phyloP scores from a whole-genome alignment of 2,329 filamentous ascomycete species.

The Lecanicillium sp. region DNA sequence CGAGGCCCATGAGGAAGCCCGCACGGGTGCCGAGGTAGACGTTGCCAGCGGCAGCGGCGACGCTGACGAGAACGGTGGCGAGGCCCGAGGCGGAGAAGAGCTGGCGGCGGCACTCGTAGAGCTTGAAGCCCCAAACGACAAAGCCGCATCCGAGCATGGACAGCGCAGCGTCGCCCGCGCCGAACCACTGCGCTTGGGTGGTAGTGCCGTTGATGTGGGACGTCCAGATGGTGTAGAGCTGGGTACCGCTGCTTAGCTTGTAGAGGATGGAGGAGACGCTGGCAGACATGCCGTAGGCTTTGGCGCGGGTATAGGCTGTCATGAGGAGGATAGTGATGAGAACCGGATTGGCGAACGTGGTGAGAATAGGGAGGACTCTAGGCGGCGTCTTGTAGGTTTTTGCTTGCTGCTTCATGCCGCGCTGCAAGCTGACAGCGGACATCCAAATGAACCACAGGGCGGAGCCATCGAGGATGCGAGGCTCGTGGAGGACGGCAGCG shows the following conservation, averaged over 20 bases:
- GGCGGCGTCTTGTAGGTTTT: not conserved
- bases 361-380: slow-evolving; percentile 19
- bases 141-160: slow-evolving; percentile 46
- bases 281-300: slow-evolving; percentile 26
- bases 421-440: slow-evolving; percentile 33
- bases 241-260: slow-evolving; percentile 29
- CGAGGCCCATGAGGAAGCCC: slow-evolving; percentile 32
- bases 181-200: slow-evolving; percentile 28
- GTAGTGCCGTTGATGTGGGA: slow-evolving; percentile 14
- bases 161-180: slow-evolving; percentile 43
- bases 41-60: slow-evolving; percentile 34
- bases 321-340: slow-evolving; percentile 40
- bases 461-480: slow-evolving; percentile 39
- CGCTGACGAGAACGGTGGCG: slow-evolving; percentile 32
- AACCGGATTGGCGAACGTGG: slow-evolving; percentile 42
- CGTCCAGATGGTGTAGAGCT: slow-evolving; percentile 32
- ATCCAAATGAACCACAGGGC: slow-evolving; percentile 47
- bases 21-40: slow-evolving; percentile 36
- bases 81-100: slow-evolving; percentile 39
- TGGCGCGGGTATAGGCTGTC: slow-evolving; percentile 37
- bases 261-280: slow-evolving; percentile 26
- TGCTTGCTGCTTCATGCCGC: slow-evolving; percentile 24
- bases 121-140: slow-evolving; percentile 47
- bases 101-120: slow-evolving; percentile 43
- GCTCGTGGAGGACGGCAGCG: slow-evolving; percentile 26